Base-by-base conservation (phyloP, 1,284 basidiomycete species). In the Puccinia hordei region DNA sequence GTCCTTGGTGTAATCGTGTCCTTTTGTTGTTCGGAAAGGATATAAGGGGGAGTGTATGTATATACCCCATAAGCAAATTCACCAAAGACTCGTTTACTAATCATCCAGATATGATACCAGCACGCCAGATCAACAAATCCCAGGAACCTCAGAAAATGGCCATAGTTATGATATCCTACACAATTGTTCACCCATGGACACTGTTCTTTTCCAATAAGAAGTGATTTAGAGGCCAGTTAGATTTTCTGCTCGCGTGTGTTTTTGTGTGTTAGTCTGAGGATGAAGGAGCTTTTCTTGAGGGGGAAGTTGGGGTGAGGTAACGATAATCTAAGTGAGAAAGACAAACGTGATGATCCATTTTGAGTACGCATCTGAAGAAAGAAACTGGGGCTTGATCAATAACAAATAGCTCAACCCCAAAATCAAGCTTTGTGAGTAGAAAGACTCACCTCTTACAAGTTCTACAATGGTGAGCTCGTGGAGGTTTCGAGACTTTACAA, bases 391-490 rank as follows among this genome's bases (percentile, higher is more conserved):
- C n/a, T n/a, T n/a, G 12, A 24, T 41, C 17, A 74, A 59, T 12
- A 41, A n/a, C 38, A 9, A 17, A 22, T n/a, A 74, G 15, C 30
- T 59, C 46, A 49, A 49, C 10, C n/a, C n/a, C n/a, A n/a, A n/a
- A n/a, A n/a, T n/a, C n/a, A 49, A 49, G 15, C 46, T 49, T 49
- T 38, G 24, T 10, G n/a, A n/a, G 68, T 72, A 27, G 51, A 83
- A 74, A 82, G 24, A 84, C 83, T 74, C 83, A 86, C 13, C 82
- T 83, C 19, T 82, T 81, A 81, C 85, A 86, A 3, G 83, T 82
- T 46, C 84, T 84, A 82, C 85, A 86, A 83, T 86, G 85, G 76
- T 86, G 85, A 8, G 85, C 81, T 15, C 85, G 83, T 0, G 85
- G 85, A 0, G 85, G 85, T 74, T 85, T 85, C 65, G 82, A 82